phyloP scores from a whole-genome alignment of 179 eudicot species.

The Gypsophila paniculata region DNA sequence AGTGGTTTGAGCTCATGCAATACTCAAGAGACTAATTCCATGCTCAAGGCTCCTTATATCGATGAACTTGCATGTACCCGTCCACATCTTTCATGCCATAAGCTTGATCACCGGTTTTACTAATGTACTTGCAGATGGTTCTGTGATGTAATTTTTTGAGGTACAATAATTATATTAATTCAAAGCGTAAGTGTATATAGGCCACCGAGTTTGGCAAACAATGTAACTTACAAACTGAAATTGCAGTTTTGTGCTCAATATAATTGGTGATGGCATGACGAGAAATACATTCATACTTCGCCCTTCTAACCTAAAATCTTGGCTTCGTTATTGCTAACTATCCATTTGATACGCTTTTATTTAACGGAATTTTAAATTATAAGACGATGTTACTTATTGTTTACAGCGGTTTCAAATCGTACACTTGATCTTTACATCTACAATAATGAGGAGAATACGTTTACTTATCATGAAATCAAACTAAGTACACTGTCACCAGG shows the following conservation, averaged over 20 bases:
- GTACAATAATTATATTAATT: not conserved
- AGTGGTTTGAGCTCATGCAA: constrained; percentile 99
- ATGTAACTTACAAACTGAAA: not conserved
- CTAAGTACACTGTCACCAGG: not conserved
- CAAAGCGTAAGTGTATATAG: constrained; percentile 15
- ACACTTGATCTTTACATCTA: not conserved
- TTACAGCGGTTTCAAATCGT: no score
- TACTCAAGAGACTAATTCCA: constrained; percentile 41
- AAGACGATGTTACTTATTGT: no score
- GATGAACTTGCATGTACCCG: not conserved
- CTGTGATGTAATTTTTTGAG: not conserved
- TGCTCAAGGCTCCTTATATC: not conserved
- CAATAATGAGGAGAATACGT: not conserved
- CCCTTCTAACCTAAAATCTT: no score
- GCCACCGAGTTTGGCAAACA: not conserved
- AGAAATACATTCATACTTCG: no score
- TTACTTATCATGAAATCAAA: not conserved
- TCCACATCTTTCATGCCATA: not conserved
- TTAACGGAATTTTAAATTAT: no score
- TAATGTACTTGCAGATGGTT: not conserved
- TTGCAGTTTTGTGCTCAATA: not conserved
- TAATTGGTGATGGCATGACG: no score
- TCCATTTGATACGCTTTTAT: no score
- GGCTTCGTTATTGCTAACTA: no score
- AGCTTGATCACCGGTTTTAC: not conserved